Evolutionary conservation across 2,329 filamentous ascomycete species (phyloP), one percentile per base, ranked within the genome.

Genomic region (Ascocoryne sarcoides): DNA sequence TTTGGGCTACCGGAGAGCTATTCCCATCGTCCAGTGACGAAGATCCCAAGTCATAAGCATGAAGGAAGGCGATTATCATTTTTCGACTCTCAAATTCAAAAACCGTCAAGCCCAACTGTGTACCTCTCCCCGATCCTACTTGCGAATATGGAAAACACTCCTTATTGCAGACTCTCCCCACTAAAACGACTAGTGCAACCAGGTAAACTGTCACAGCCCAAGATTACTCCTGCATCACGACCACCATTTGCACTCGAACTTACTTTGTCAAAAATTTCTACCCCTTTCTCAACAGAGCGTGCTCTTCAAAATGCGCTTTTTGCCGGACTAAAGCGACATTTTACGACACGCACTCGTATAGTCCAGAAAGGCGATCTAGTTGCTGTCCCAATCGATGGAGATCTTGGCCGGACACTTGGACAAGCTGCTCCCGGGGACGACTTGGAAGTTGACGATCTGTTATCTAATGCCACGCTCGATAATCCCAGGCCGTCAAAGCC

Each of bases 291-390:
- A 1, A 89, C 84, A 3, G 90, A 96, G 55, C 75, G 86, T 33
- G 75, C 83, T 2, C 74, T 95, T 8, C 89, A 96, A 57, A 84
- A 86, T 5, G 85, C 85, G 4, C 73, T 96, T 4, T 81, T 96
- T 51, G 81, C 85, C 14, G 88, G 86, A 0, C 63, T 98, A 31
- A 95, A 95, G 60, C 78, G 79, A 29, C 82, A 95, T 58, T 95
- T 98, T 60, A 84, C 93, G 49, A 76, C 77, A 40, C 86, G 84
- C 53, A 76, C 83, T 42, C 78, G 92, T 3, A 74, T 96, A 10
- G 76, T 96, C 29, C 88, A 88, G 56, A 80, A 77, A 30, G 90
- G 89, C 2, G 92, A 98, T 62, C 65, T 95, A 10, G 80, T 98
- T 39, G 89, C 85, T 14, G 82, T 98, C 10, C 81, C 87, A 2